These are phyloP conservation scores for Suillus sp. DNA, from an alignment of 768 basidiomycete species.

Conservation along the genomic window DNA sequence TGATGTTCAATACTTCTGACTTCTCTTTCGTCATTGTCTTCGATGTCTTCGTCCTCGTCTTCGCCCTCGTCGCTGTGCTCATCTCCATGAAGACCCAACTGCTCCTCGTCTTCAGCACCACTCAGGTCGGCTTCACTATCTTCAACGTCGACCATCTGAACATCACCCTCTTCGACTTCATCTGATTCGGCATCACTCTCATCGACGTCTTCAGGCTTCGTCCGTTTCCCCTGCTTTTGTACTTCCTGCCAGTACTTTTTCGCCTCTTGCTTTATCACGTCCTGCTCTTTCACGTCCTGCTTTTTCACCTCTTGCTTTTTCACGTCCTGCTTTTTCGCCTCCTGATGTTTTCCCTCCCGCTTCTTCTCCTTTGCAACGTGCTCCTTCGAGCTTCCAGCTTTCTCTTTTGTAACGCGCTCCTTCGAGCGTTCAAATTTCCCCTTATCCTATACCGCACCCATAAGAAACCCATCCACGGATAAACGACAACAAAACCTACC, in stretches of 20 bases:
- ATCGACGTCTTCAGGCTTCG: slow-evolving; percentile 32
- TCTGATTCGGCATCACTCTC: slow-evolving; percentile 34
- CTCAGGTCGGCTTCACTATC: slow-evolving; percentile 25
- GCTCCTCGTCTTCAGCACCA: slow-evolving; percentile 41
- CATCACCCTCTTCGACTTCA: slow-evolving; percentile 24
- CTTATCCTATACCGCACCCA: neutral
- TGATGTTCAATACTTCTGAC: slow-evolving; percentile 29
- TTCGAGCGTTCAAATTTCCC: neutral
- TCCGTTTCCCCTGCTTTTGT: slow-evolving; percentile 38
- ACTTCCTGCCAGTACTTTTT: slow-evolving; percentile 38
- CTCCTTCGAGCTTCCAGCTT: slow-evolving; percentile 43
- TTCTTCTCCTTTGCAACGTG: slow-evolving; percentile 58
- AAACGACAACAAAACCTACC: slow-evolving; percentile 13
- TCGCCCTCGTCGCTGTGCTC: slow-evolving; percentile 42
- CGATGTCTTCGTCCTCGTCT: slow-evolving; percentile 36
- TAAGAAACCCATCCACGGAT: neutral
- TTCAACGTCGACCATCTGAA: slow-evolving; percentile 28
- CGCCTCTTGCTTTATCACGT: slow-evolving; percentile 23
- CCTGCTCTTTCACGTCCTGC: slow-evolving; percentile 50
- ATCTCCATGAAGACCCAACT: slow-evolving; percentile 47
- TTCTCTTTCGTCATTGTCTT: slow-evolving; percentile 30
- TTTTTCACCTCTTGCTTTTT: slow-evolving; percentile 67
- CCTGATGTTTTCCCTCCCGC: slow-evolving; percentile 33
- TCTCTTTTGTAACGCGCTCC: slow-evolving; percentile 60
- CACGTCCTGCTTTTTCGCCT: slow-evolving; percentile 36